Evolutionary conservation across 495 filamentous ascomycete genomes (phyloP).

Genomic region (Talaromyces proteolyticus): DNA sequence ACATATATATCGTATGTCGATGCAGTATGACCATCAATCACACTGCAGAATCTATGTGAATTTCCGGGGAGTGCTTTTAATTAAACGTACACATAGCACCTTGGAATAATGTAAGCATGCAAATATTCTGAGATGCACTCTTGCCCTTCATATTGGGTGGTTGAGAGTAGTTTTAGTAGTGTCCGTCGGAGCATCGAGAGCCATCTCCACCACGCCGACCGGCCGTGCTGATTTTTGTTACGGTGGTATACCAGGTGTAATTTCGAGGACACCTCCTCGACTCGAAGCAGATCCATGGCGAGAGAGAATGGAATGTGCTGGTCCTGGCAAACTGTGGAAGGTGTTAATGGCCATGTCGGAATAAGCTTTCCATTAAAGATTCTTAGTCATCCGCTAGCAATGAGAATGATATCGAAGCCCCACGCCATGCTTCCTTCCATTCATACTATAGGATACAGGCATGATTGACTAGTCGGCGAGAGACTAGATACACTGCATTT

Average conservation of each 20-base stretch:
- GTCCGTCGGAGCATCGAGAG: constrained; percentile 61
- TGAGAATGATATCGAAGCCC: neutral
- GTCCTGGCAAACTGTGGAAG: neutral
- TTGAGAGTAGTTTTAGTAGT: constrained; percentile 42
- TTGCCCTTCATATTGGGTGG: constrained; percentile 20
- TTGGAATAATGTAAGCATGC: constrained; percentile 28
- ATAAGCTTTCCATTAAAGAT: no score
- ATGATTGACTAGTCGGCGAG: no score
- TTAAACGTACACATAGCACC: constrained; percentile 40
- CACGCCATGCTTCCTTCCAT: neutral
- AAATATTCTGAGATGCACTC: constrained; percentile 18
- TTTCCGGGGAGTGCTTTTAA: no score
- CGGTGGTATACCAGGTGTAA: constrained; percentile 67
- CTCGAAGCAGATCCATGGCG: constrained; percentile 1
- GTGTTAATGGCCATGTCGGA: neutral
- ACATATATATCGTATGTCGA: no score
- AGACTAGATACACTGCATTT: neutral
- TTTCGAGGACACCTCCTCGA: constrained; percentile 24
- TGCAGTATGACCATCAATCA: no score
- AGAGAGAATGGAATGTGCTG: neutral
- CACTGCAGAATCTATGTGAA: no score
- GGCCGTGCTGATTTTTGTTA: constrained; percentile 77
- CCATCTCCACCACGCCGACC: constrained; percentile 67
- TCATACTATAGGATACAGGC: no score
- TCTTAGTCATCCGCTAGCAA: no score